Evolutionary conservation across 176 grass and related monocot species (phyloP), one percentile per base, ranked within the genome.

Genomic region (Zoysia japonica): DNA sequence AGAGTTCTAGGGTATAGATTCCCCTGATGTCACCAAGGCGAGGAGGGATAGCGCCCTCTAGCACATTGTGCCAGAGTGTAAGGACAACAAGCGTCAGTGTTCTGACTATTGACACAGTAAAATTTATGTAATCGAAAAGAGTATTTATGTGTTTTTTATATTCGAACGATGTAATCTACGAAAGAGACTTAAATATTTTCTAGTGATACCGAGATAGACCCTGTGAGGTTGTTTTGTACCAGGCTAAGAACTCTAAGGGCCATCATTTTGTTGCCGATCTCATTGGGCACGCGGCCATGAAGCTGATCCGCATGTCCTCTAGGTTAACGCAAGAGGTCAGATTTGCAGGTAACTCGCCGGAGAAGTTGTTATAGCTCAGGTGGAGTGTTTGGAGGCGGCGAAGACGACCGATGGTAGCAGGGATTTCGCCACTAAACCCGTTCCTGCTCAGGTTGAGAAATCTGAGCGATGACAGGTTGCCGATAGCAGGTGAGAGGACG

Each of bases 321-420:
- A 84, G 10, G 3, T 12, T 78, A 2, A 11, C 37, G 7, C 82
- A 78, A 19, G 54, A 84, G 45, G 37, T 84, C 12, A 84, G 13
- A 11, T 84, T 84, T 11, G 8, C 0, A 0, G 66, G 74, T 9
- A 78, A 0, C 8, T 2, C 1, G 7, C 74, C 82, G 1, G 65
- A 71, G 38, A 78, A 61, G 13, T 8, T 6, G 46, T 84, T 78
- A 46, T 1, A 0, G 3, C 55, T 71, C 9, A 78, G 11, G 9
- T 64, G n/a, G 46, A 84, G 46, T 1, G 0, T 0, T 1, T 7
- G 28, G 46, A 84, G 46, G 17, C 14, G 54, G 1, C 0, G 46
- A 1, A 84, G 74, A 1, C 3, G 54, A 0, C 74, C 46, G 0
- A 84, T 54, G 55, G 46, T 84, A 7, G 3, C 55, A 0, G 74